These are phyloP conservation scores for Penicillium janthinellum DNA, from an alignment of 2,329 filamentous ascomycete species.

Conservation along the genomic window DNA sequence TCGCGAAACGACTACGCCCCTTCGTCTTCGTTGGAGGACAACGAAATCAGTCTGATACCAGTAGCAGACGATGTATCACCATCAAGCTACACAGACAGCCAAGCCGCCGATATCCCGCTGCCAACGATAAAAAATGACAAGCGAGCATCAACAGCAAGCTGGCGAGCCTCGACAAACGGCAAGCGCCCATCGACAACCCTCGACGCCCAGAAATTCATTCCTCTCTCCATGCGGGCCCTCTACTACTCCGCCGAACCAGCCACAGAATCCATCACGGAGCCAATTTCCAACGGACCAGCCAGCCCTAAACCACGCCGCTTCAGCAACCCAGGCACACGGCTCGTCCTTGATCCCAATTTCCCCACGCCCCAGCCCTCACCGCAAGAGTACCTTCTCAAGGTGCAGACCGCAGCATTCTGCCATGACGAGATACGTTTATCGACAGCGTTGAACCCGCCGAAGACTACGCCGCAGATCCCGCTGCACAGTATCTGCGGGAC, in stretches of 20 bases:
- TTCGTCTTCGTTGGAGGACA: background rate
- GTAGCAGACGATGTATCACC: background rate
- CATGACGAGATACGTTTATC: slow-evolving; percentile 40
- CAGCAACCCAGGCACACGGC: slow-evolving; percentile 25
- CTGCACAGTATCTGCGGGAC: slow-evolving; percentile 46
- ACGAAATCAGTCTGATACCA: background rate
- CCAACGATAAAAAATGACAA: background rate
- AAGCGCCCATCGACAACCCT: slow-evolving; percentile 33
- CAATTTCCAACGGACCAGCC: background rate
- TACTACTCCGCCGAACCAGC: slow-evolving; percentile 36
- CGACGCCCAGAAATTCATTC: slow-evolving; percentile 40
- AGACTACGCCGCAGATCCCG: slow-evolving; percentile 39
- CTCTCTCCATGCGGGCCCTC: slow-evolving; percentile 42
- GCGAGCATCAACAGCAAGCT: slow-evolving; percentile 9
- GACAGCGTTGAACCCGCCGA: slow-evolving; percentile 29
- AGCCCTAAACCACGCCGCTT: slow-evolving; percentile 15
- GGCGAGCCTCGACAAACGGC: background rate
- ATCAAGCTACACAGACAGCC: background rate
- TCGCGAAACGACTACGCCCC: background rate
- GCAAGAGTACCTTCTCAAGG: slow-evolving; percentile 46
- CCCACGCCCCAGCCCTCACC: slow-evolving; percentile 40
- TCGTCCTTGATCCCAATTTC: slow-evolving; percentile 39
- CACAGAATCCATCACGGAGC: slow-evolving; percentile 10
- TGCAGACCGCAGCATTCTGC: slow-evolving; percentile 42
- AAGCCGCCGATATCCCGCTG: background rate